phyloP scores from a whole-genome alignment of 805 yeast species.

The Metschnikowia lunata region DNA sequence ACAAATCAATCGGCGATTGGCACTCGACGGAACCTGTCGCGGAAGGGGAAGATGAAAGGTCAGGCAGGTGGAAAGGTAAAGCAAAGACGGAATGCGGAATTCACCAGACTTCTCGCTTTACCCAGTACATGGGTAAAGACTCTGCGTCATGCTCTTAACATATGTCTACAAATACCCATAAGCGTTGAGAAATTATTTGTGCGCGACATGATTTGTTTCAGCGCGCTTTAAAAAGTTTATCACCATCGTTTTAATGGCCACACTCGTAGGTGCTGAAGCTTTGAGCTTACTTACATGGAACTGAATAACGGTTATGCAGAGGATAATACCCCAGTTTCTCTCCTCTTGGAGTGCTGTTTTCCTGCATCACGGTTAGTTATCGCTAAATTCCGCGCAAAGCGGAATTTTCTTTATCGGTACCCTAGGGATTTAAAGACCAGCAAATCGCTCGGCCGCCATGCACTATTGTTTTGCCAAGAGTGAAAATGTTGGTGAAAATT shows the following conservation, averaged over 20 bases:
- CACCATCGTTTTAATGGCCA: too few species aligned
- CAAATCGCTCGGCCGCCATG: slow-evolving; percentile 3
- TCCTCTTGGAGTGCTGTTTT: not conserved
- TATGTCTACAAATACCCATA: too few species aligned
- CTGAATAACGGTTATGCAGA: too few species aligned
- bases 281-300: too few species aligned
- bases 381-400: slow-evolving; percentile 10
- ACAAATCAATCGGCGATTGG: slow-evolving; percentile 91
- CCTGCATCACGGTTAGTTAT: slow-evolving; percentile 4
- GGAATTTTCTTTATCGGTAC: slow-evolving; percentile 9
- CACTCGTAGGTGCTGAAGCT: too few species aligned
- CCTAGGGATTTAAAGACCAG: slow-evolving; percentile 10
- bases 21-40: slow-evolving; percentile 87
- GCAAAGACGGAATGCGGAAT: slow-evolving; percentile 94
- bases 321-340: too few species aligned
- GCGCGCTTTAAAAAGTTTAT: too few species aligned
- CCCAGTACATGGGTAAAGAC: slow-evolving; percentile 45
- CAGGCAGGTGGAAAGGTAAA: slow-evolving; percentile 96
- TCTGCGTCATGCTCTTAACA: not conserved
- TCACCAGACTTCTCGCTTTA: slow-evolving; percentile 74
- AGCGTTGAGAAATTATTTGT: too few species aligned
- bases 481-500: slow-evolving; percentile 10
- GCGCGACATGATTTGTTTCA: too few species aligned
- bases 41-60: slow-evolving; percentile 91
- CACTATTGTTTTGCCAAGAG: slow-evolving; percentile 3